Percentiles rank a stretch among this genome's conserved stretches.
Conservation (phyloP, 768 basidiomycete genomes). For the Pleurotus djamor region DNA sequence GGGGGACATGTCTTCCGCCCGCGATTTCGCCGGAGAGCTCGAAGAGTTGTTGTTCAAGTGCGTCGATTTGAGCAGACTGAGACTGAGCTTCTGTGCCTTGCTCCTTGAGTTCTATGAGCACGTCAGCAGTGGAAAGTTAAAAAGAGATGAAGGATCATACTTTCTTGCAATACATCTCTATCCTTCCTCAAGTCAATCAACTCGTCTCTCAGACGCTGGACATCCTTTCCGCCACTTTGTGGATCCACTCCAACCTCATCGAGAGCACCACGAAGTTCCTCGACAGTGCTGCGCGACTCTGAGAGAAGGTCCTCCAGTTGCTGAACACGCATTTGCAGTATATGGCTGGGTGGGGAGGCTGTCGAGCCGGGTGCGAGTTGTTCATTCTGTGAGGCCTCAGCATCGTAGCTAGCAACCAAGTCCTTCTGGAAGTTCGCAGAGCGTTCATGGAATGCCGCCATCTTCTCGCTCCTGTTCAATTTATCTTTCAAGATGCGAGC, state of each 20-base stretch:
- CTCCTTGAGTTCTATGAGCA: constrained; percentile 40
- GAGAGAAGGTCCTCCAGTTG: constrained; percentile 54
- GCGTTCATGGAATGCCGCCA: constrained; percentile 38
- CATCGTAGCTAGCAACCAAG: constrained; percentile 65
- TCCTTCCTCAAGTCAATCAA: constrained; percentile 33
- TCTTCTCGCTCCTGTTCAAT: constrained; percentile 24
- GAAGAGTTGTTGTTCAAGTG: constrained; percentile 77
- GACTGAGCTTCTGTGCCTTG: constrained; percentile 29
- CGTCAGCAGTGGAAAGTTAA: not conserved
- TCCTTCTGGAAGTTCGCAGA: constrained; percentile 70
- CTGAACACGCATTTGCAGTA: constrained; percentile 42
- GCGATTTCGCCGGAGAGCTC: constrained; percentile 77
- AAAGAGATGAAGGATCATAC: constrained; percentile 20
- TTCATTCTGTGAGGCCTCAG: constrained; percentile 46
- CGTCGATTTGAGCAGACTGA: constrained; percentile 56
- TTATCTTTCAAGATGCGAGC: constrained; percentile 36
- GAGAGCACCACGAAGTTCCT: constrained; percentile 43
- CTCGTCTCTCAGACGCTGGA: constrained; percentile 36
- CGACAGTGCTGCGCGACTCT: constrained; percentile 53
- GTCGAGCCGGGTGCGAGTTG: constrained; percentile 13
- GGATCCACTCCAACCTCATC: constrained; percentile 39
- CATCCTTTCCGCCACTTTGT: constrained; percentile 15
- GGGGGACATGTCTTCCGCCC: constrained; percentile 72
- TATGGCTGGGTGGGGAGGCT: constrained; percentile 19
- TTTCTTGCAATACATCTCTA: constrained; percentile 34